Percentiles rank a stretch among this genome's conserved stretches.
Conservation (phyloP, 129 eudicot genomes). For the Artemisia tridentata region DNA sequence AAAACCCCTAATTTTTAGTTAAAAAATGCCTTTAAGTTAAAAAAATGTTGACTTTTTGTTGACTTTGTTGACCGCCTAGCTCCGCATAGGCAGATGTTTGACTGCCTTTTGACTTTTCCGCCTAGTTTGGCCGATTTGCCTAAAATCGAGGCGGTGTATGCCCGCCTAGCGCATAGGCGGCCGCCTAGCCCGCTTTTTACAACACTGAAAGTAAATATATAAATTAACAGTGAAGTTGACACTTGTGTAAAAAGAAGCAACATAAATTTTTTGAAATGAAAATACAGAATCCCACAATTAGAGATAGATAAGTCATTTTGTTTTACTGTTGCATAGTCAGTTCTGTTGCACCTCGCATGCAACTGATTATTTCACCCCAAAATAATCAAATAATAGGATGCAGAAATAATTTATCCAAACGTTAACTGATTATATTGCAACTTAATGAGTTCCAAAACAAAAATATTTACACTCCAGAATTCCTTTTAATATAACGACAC, state of each 20-base stretch:
- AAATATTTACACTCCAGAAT: background rate
- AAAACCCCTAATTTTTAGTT: too few species aligned
- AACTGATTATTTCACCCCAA: background rate
- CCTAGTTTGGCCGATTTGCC: too few species aligned
- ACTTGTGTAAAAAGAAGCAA: background rate
- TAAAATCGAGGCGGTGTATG: too few species aligned
- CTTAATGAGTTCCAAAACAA: background rate
- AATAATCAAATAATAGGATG: background rate
- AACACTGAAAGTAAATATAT: too few species aligned
- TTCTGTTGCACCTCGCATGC: background rate
- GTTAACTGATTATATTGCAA: background rate
- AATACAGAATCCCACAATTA: background rate
- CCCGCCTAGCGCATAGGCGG: too few species aligned
- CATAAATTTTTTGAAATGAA: background rate
- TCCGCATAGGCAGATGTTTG: too few species aligned
- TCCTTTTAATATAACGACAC: constrained; percentile 6
- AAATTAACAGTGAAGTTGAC: background rate
- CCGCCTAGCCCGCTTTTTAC: too few species aligned
- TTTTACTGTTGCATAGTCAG: background rate
- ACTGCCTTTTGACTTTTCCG: too few species aligned
- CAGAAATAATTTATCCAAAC: background rate
- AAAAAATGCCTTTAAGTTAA: too few species aligned
- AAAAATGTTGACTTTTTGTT: too few species aligned
- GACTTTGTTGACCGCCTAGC: too few species aligned
- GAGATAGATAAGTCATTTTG: background rate